A percentile compares a stretch with the other conserved stretches of the same genome.
Evolutionary conservation across 2,329 filamentous ascomycete genomes (phyloP).

Genomic region (Fusarium brevicatenulatum): DNA sequence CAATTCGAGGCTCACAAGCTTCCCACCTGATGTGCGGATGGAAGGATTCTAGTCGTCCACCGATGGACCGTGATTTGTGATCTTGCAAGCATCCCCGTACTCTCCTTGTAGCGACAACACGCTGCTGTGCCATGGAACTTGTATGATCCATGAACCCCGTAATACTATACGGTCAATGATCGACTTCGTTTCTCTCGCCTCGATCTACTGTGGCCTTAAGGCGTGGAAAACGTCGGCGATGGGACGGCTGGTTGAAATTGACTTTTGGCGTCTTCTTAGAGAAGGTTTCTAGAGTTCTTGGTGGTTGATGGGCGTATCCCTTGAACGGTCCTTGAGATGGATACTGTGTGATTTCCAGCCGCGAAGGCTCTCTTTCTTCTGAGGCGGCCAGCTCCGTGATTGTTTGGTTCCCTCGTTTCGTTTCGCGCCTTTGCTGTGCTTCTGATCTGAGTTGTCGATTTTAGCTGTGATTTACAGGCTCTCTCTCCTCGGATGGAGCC

Average conservation of each 20-base stretch:
- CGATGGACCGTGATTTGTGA: neutral
- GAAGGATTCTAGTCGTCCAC: neutral
- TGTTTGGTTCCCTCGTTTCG: neutral
- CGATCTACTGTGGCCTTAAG: neutral
- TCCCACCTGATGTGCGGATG: neutral
- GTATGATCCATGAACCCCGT: neutral
- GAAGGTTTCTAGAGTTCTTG: slow-evolving; percentile 13
- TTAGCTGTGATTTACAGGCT: neutral
- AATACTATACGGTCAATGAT: neutral
- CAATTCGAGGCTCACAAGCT: slow-evolving; percentile 16
- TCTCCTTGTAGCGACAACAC: neutral
- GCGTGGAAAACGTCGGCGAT: slow-evolving; percentile 7
- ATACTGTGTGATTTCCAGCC: neutral
- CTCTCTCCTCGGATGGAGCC: neutral
- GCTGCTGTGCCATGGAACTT: neutral
- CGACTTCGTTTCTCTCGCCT: neutral
- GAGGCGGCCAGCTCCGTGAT: slow-evolving; percentile 4
- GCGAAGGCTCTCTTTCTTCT: neutral
- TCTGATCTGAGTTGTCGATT: slow-evolving; percentile 22
- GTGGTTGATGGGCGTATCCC: slow-evolving; percentile 19
- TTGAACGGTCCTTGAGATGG: neutral
- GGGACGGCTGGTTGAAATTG: slow-evolving; percentile 31
- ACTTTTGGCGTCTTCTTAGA: slow-evolving; percentile 18
- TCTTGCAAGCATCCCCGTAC: neutral
- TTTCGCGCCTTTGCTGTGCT: slow-evolving; percentile 4